phyloP scores from a whole-genome alignment of 2,329 filamentous ascomycete genomes.

The Aureobasidium sp. region DNA sequence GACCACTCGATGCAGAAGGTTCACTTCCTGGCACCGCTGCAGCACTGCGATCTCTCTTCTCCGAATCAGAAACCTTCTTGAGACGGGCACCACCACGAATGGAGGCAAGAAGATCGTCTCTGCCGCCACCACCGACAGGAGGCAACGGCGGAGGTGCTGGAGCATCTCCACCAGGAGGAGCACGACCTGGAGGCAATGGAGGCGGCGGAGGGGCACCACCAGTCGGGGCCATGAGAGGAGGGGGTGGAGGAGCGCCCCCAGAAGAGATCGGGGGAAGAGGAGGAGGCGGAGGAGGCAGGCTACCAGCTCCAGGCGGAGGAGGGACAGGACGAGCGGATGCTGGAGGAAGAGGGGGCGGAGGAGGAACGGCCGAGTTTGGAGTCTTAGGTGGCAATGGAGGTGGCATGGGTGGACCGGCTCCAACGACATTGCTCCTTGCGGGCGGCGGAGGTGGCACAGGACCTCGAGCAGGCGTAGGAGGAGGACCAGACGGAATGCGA shows the following conservation, averaged over 20 bases:
- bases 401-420: constrained; percentile 32
- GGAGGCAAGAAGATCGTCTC: constrained; percentile 58
- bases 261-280: constrained; percentile 31
- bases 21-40: constrained; percentile 52
- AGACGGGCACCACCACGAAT: constrained; percentile 61
- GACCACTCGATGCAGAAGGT: constrained; percentile 47
- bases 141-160: constrained; percentile 46
- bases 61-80: constrained; percentile 64
- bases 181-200: constrained; percentile 42
- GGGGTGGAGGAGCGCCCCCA: constrained; percentile 35
- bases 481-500: constrained; percentile 51
- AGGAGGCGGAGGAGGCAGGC: constrained; percentile 34
- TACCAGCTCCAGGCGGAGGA: constrained; percentile 31
- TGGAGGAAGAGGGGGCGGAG: constrained; percentile 36
- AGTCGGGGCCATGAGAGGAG: constrained; percentile 19
- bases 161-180: constrained; percentile 41
- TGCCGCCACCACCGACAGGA: constrained; percentile 40
- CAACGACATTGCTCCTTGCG: constrained; percentile 24
- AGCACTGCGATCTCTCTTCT: constrained; percentile 65
- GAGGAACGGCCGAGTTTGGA: constrained; percentile 27
- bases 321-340: constrained; percentile 24
- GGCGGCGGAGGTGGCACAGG: constrained; percentile 18
- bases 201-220: constrained; percentile 35
- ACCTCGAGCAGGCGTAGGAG: constrained; percentile 38
- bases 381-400: constrained; percentile 36